Conservation (phyloP, 2,329 filamentous ascomycete genomes). For the Colletotrichum tropicale region DNA sequence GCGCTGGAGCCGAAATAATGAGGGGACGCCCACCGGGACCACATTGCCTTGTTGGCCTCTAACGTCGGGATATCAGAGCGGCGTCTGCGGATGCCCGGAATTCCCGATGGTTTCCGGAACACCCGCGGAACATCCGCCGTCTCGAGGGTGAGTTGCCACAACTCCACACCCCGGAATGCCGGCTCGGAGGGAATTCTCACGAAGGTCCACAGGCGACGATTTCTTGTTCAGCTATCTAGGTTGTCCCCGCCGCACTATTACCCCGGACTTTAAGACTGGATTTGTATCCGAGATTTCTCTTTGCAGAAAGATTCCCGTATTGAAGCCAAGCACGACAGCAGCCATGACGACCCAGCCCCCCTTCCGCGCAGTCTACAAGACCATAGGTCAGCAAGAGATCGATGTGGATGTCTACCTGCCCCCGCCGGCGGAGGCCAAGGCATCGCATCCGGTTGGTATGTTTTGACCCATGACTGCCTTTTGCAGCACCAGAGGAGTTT, state of each 20-base stretch:
- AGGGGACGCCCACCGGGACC: not conserved
- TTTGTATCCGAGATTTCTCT: not conserved
- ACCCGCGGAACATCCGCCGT: not conserved
- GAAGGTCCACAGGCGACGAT: not conserved
- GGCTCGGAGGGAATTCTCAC: not conserved
- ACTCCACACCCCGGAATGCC: constrained; percentile 1
- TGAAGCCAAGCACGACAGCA: not conserved
- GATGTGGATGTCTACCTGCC: constrained; percentile 33
- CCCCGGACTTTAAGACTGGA: not conserved
- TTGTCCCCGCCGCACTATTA: not conserved
- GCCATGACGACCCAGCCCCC: constrained; percentile 17
- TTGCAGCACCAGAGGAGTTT: not conserved
- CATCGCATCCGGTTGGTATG: constrained; percentile 7
- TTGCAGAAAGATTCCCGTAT: not conserved
- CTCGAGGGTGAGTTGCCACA: not conserved
- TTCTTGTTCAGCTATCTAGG: constrained; percentile 3
- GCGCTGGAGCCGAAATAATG: not conserved
- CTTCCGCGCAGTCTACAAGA: constrained; percentile 33
- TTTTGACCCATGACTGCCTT: not conserved
- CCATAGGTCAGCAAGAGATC: constrained; percentile 28
- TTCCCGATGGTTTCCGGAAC: not conserved
- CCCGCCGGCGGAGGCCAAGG: not conserved
- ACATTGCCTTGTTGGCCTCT: not conserved
- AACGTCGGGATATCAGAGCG: not conserved
- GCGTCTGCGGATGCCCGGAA: not conserved